Percentiles rank a stretch among this genome's conserved stretches.
Evolutionary conservation across 306 rosid genomes (phyloP).

Genomic region (Cucumis sativus): DNA sequence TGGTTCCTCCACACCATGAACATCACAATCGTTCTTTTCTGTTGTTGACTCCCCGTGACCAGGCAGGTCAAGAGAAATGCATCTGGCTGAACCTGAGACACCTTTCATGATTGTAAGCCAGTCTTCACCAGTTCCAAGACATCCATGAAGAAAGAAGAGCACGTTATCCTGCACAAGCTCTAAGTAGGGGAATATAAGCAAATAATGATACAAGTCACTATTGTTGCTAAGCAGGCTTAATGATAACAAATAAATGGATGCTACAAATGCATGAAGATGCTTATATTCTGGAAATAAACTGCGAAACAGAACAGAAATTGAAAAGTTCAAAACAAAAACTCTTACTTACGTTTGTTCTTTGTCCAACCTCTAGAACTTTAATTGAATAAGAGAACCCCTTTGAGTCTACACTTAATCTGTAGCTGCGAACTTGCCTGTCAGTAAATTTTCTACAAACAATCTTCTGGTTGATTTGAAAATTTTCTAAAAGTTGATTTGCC

Average conservation of each 20-base stretch:
- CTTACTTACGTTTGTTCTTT: conserved; percentile 42
- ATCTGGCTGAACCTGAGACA: conserved; percentile 60
- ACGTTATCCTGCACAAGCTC: conserved; percentile 55
- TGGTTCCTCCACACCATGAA: conserved; percentile 20
- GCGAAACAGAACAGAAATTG: neutral
- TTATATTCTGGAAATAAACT: neutral
- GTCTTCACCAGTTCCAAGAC: conserved; percentile 87
- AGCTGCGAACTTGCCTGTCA: conserved; percentile 33
- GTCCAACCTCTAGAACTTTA: conserved; percentile 66
- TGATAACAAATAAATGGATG: neutral
- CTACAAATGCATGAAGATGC: neutral
- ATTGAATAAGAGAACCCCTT: conserved; percentile 35
- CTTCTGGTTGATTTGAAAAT: conserved; percentile 44
- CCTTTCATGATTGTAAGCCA: conserved; percentile 80
- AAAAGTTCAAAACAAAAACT: neutral
- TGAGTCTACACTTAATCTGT: conserved; percentile 30
- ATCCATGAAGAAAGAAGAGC: conserved; percentile 80
- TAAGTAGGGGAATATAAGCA: conserved; percentile 22
- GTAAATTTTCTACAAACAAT: conserved; percentile 24
- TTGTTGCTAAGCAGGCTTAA: neutral
- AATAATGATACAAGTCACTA: conserved; percentile 4
- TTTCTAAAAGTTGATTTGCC: conserved; percentile 43
- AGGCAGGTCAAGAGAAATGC: conserved; percentile 88
- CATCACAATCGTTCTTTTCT: conserved; percentile 15
- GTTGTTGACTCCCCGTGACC: conserved; percentile 68